phyloP scores from a whole-genome alignment of 2,329 filamentous ascomycete genomes.

The Talaromyces funiculosus region DNA sequence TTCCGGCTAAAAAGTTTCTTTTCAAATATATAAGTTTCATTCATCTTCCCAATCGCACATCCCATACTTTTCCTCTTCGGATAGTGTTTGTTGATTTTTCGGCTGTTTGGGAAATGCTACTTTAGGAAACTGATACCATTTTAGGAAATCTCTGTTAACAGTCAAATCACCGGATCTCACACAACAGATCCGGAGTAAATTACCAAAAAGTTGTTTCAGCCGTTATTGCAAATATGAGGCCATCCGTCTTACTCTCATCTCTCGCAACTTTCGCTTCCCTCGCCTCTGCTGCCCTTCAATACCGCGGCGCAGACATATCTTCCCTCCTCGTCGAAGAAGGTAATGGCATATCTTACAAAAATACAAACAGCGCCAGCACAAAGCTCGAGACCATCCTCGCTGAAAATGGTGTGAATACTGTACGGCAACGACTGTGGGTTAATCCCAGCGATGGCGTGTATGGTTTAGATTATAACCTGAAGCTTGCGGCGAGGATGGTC shows the following conservation, averaged over 20 bases:
- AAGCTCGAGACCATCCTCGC: conserved; percentile 60
- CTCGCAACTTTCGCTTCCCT: conserved; percentile 15
- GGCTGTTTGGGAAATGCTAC: not conserved
- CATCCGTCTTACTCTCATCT: not conserved
- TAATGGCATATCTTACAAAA: conserved; percentile 57
- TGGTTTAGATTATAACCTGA: conserved; percentile 64
- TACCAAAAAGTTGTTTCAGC: too few relatives aligned
- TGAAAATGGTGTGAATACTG: conserved; percentile 60
- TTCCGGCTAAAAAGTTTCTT: not conserved
- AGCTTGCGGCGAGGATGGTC: conserved; percentile 60
- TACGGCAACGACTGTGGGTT: conserved; percentile 68
- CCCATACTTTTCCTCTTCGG: not conserved
- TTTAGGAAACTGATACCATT: conserved; percentile 4
- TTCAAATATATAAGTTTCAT: not conserved
- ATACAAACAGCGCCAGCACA: conserved; percentile 46
- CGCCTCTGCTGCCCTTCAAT: conserved; percentile 49
- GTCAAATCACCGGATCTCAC: not conserved
- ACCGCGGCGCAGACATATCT: conserved; percentile 66
- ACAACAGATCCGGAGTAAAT: too few relatives aligned
- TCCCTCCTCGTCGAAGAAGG: conserved; percentile 60
- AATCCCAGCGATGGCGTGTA: conserved; percentile 61
- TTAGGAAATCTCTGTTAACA: not conserved
- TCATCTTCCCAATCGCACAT: not conserved
- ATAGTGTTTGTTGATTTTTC: not conserved
- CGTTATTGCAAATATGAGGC: not conserved